Conservation (phyloP, 2,329 filamentous ascomycete genomes). For the Aspergillus fumigatus region DNA sequence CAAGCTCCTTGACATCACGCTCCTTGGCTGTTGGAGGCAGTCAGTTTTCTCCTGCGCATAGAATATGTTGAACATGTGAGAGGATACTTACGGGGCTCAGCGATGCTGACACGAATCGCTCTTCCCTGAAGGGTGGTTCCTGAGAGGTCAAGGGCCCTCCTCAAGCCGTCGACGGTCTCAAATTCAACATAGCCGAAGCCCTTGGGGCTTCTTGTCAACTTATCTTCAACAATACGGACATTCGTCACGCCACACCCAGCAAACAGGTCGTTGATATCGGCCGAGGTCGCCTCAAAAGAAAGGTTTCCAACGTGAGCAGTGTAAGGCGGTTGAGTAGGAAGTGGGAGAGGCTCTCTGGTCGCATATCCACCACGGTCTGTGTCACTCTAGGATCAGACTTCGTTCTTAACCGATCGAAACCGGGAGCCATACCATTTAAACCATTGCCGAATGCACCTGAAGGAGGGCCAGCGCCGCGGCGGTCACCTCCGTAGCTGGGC, state of each 20-base stretch:
- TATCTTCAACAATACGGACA: constrained; percentile 95
- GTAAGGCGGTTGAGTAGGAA: constrained; percentile 88
- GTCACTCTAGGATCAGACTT: constrained; percentile 14
- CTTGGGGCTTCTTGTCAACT: constrained; percentile 88
- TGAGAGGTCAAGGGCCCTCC: constrained; percentile 81
- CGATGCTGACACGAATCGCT: constrained; percentile 88
- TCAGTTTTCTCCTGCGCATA: constrained; percentile 28
- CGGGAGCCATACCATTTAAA: constrained; percentile 28
- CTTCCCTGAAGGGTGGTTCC: constrained; percentile 80
- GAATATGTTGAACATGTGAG: not conserved
- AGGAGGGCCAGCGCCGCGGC: constrained; percentile 43
- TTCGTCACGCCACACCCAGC: constrained; percentile 77
- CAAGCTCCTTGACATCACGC: constrained; percentile 74
- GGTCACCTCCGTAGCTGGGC: constrained; percentile 47
- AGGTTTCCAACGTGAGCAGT: constrained; percentile 96
- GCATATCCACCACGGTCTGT: constrained; percentile 39
- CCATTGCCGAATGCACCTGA: constrained; percentile 33
- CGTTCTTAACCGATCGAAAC: constrained; percentile 1
- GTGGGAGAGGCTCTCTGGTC: constrained; percentile 65
- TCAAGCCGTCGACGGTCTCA: constrained; percentile 76
- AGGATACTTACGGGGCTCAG: constrained; percentile 77
- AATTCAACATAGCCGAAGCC: constrained; percentile 99
- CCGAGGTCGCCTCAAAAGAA: constrained; percentile 85
- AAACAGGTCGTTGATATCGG: constrained; percentile 83
- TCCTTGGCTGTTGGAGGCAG: constrained; percentile 66